phyloP scores from a whole-genome alignment of 306 rosid species.

The Cicer cuneatum region DNA sequence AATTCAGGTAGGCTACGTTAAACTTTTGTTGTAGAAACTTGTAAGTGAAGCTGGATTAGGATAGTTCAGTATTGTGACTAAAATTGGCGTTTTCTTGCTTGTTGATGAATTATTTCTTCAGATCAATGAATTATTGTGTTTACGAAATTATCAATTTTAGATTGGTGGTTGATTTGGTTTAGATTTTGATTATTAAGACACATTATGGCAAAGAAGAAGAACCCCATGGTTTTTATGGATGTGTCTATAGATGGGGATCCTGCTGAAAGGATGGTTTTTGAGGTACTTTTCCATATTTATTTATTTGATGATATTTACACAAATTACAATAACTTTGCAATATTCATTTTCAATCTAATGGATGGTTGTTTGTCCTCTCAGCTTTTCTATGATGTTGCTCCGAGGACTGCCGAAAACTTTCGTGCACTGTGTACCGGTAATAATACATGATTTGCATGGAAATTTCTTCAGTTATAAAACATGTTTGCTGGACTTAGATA shows the following conservation, averaged over 20 bases:
- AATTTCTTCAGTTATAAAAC: not conserved
- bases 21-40: not conserved
- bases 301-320: not conserved
- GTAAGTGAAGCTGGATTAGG: not conserved
- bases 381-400: conserved; percentile 87
- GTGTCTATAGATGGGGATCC: conserved; percentile 96
- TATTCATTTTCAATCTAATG: conserved; percentile 25
- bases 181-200: conserved; percentile 40
- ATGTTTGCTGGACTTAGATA: not conserved
- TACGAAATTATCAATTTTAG: conserved; percentile 22
- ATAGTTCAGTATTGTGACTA: not conserved
- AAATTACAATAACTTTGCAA: not conserved
- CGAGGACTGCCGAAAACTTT: conserved; percentile 93
- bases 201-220: conserved; percentile 82
- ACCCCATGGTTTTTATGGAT: conserved; percentile 73
- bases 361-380: conserved; percentile 35
- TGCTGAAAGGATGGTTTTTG: conserved; percentile 78
- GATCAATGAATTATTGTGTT: conserved; percentile 2
- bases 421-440: conserved; percentile 93
- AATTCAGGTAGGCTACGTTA: not conserved
- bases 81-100: not conserved
- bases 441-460: conserved; percentile 21
- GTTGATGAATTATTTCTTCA: conserved; percentile 22
- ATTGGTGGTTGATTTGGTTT: conserved; percentile 42
- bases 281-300: conserved; percentile 54